Base-by-base conservation (phyloP, 768 basidiomycete species). In the Leccinum longicurvipes region DNA sequence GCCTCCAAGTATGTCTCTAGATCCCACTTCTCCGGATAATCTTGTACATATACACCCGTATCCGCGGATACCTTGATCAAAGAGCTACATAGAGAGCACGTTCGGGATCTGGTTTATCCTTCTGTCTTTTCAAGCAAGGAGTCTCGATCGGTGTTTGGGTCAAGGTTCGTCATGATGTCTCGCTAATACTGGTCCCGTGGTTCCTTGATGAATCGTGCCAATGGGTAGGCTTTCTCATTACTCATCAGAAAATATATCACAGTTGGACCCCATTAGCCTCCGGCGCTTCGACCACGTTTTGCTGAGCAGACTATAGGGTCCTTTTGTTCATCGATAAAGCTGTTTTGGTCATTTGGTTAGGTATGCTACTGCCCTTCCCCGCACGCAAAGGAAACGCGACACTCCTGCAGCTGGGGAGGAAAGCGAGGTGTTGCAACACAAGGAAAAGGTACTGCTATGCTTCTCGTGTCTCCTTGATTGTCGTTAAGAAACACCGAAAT, bases 61-160 rank as follows among this genome's bases (percentile, higher is more conserved):
- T 62, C 61, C 60, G 62, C 70, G 70, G 68, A 72, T 63, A 68
- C 70, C 42, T 58, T 64, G 61, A 66, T 63, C 48, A 59, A 58
- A 59, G 48, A 49, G 55, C 56, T 57, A 42, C 51, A 41, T 62
- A 60, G 58, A 61, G 59, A 42, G 46, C 56, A 51, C 54, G 46
- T 62, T 51, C 42, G 45, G 45, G 46, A 41, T 58, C 53, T 54
- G 50, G 57, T 41, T 31, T 25, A 56, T 49, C 39, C 47, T 46
- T 19, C 27, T 54, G 23, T 54, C 52, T 52, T 29, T 28, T 29
- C 51, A 44, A 50, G 34, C 52, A 50, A 44, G 54, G 39, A n/a
- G 54, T 28, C 44, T 24, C 48, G 41, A 48, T 46, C 32, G 47
- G 48, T 42, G 17, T 50, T 41, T 47, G 28, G 52, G 19, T 46